Percentiles rank a stretch among this genome's conserved stretches.
Evolutionary conservation across 768 basidiomycete species (phyloP).

Genomic region (Tubosaeta brunneosetosa): DNA sequence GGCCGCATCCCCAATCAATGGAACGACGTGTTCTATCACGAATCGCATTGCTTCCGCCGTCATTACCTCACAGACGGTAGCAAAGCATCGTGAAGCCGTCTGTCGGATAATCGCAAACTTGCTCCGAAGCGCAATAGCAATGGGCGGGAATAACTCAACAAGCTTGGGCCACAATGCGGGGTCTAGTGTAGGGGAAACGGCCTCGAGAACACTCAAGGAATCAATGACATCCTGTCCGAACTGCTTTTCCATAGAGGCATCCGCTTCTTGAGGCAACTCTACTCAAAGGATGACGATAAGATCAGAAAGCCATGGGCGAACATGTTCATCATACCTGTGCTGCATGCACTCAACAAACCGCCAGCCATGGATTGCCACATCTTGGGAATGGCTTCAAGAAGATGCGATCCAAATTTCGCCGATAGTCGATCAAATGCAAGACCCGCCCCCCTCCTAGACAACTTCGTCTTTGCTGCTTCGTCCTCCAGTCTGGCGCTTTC

Average conservation of each 20-base stretch:
- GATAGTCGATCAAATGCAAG: constrained; percentile 80
- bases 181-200: constrained; percentile 73
- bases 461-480: constrained; percentile 56
- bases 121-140: constrained; percentile 76
- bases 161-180: constrained; percentile 65
- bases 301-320: background rate
- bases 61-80: constrained; percentile 84
- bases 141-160: constrained; percentile 65
- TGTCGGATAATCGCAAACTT: constrained; percentile 87
- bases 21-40: constrained; percentile 82
- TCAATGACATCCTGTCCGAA: constrained; percentile 90
- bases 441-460: constrained; percentile 83
- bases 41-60: constrained; percentile 81
- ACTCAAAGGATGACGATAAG: constrained; percentile 3
- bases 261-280: constrained; percentile 58
- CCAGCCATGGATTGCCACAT: constrained; percentile 94
- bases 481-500: constrained; percentile 41
- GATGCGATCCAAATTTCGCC: constrained; percentile 60
- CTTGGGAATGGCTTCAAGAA: constrained; percentile 81
- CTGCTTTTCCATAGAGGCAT: constrained; percentile 62
- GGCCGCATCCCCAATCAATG: constrained; percentile 75
- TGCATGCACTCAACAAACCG: constrained; percentile 65
- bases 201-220: constrained; percentile 83
- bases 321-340: constrained; percentile 46
- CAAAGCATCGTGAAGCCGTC: constrained; percentile 80